Conservation (phyloP, 108 stramenopile species). For the Skeletonema potamos region DNA sequence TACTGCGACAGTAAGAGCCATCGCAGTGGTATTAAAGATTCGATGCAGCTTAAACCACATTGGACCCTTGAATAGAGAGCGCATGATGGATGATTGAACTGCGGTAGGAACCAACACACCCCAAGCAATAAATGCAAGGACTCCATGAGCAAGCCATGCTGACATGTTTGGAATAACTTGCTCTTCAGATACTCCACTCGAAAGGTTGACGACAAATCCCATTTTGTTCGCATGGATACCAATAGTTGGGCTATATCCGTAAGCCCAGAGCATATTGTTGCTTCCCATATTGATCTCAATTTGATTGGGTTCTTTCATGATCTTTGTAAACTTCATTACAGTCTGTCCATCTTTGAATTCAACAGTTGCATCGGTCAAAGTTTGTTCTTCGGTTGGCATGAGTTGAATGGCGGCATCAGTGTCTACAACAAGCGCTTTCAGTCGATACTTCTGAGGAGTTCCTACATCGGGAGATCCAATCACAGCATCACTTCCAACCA, state of each 20-base stretch:
- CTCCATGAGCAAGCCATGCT: conserved; percentile 68
- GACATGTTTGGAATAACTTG: conserved; percentile 1
- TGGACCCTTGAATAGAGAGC: conserved; percentile 22
- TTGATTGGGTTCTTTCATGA: neutral
- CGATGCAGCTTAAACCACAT: conserved; percentile 53
- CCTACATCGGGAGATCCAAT: conserved; percentile 25
- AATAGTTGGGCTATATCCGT: neutral
- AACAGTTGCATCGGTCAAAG: neutral
- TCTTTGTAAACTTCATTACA: conserved; percentile 1
- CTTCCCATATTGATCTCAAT: neutral
- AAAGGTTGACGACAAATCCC: conserved; percentile 10
- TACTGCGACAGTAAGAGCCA: conserved; percentile 33
- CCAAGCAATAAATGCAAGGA: conserved; percentile 64
- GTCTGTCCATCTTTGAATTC: neutral
- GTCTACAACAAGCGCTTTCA: neutral
- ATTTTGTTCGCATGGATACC: conserved; percentile 14
- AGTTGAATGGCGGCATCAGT: neutral
- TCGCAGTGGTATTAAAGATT: conserved; percentile 29
- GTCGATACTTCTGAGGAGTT: conserved; percentile 7
- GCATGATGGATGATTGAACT: conserved; percentile 53
- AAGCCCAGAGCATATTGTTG: neutral
- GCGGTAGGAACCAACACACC: conserved; percentile 63
- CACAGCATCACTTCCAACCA: conserved; percentile 18
- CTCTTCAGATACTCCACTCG: conserved; percentile 11
- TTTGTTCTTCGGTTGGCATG: neutral